These are phyloP conservation scores for Nitzschia inconspicua DNA, from an alignment of 108 stramenopile genomes.

Conservation along the genomic window DNA sequence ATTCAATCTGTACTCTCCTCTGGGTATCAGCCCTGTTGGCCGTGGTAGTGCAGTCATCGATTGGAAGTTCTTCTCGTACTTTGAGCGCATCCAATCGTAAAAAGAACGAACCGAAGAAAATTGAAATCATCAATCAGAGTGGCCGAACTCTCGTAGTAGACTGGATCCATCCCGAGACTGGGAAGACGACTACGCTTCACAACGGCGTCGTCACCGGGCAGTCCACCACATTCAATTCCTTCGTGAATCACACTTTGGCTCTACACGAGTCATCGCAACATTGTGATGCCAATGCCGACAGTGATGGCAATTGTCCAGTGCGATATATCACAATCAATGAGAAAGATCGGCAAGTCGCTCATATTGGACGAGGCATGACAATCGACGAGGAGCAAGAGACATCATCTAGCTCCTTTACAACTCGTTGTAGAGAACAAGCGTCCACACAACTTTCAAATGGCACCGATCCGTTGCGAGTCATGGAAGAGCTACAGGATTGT, in stretches of 20 bases:
- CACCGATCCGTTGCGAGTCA: neutral
- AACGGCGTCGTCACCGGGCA: conserved; percentile 35
- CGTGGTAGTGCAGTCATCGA: too few relatives aligned
- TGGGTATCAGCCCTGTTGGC: too few relatives aligned
- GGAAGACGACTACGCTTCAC: conserved; percentile 28
- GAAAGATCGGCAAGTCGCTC: conserved; percentile 47
- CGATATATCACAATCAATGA: conserved; percentile 52
- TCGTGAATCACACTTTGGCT: conserved; percentile 73
- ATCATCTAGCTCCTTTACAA: conserved; percentile 30
- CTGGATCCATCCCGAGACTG: conserved; percentile 51
- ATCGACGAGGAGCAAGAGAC: conserved; percentile 34
- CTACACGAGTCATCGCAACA: conserved; percentile 36
- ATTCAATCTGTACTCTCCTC: too few relatives aligned
- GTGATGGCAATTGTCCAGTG: conserved; percentile 43
- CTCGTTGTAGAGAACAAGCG: conserved; percentile 39
- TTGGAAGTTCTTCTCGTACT: too few relatives aligned
- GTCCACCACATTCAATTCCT: conserved; percentile 41
- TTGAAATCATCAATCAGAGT: conserved; percentile 35
- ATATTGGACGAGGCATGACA: conserved; percentile 14
- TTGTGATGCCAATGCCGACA: conserved; percentile 5
- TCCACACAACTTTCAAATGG: neutral
- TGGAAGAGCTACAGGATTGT: conserved; percentile 24
- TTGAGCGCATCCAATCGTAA: too few relatives aligned
- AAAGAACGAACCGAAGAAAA: too few relatives aligned
- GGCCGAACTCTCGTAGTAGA: conserved; percentile 47